These are phyloP conservation scores for Gossypium rotundifolium DNA, from an alignment of 345 rosid species.

Conservation along the genomic window DNA sequence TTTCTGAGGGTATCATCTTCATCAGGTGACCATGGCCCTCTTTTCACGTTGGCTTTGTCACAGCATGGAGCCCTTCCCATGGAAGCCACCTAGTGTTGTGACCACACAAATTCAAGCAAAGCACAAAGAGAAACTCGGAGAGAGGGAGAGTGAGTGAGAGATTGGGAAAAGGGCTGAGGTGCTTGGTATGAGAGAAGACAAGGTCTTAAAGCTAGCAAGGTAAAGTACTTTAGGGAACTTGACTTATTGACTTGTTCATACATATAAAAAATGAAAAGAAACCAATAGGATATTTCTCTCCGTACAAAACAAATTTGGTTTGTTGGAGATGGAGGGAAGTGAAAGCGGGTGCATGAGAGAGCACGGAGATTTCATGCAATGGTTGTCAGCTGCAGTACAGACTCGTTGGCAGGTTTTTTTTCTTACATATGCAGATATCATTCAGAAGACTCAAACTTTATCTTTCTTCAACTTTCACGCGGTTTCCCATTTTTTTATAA, in stretches of 20 bases:
- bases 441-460: neutral
- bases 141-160: neutral
- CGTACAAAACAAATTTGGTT: neutral
- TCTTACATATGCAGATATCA: neutral
- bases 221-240: neutral
- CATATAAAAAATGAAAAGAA: neutral
- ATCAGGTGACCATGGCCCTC: constrained; percentile 38
- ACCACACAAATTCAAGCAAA: neutral
- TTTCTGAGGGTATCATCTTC: constrained; percentile 30
- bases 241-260: constrained; percentile 20
- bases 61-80: constrained; percentile 43
- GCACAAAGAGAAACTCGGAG: neutral
- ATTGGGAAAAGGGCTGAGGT: neutral
- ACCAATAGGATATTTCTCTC: neutral
- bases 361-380: constrained; percentile 12
- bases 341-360: neutral
- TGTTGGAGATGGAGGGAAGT: neutral
- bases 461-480: constrained; percentile 9
- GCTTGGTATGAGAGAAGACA: neutral
- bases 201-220: neutral
- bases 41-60: constrained; percentile 34
- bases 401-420: neutral
- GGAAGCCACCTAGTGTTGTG: neutral
- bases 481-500: neutral
- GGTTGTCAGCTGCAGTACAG: neutral